Evolutionary conservation across 1,284 basidiomycete species (phyloP).

Genomic region (Phellinidium pouzarii): DNA sequence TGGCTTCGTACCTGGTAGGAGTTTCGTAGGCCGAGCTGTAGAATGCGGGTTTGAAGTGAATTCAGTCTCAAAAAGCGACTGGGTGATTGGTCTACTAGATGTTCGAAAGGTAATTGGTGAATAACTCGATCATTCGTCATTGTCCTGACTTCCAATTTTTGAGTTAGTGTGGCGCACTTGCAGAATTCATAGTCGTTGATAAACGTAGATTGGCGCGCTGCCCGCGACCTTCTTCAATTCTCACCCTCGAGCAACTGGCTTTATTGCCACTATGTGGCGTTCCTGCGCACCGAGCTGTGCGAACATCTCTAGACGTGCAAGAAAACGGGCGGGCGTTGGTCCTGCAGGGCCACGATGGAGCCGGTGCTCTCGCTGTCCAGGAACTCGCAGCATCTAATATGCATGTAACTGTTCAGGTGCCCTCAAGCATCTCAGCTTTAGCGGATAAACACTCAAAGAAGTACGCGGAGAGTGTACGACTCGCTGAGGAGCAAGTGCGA

Average conservation of each 20-base stretch:
- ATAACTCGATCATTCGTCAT: constrained; percentile 15
- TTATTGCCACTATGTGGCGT: constrained; percentile 72
- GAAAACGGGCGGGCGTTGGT: constrained; percentile 46
- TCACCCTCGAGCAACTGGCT: constrained; percentile 73
- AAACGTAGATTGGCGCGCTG: constrained; percentile 69
- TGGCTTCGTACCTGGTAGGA: constrained; percentile 78
- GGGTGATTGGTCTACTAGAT: constrained; percentile 75
- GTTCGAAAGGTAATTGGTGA: constrained; percentile 58
- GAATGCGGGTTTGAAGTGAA: constrained; percentile 77
- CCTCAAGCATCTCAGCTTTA: constrained; percentile 17
- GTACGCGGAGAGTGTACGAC: constrained; percentile 22
- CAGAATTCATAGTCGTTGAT: constrained; percentile 79
- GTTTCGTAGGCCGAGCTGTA: constrained; percentile 74
- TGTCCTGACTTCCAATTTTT: constrained; percentile 10
- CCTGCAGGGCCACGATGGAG: constrained; percentile 69
- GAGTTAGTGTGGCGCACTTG: constrained; percentile 69
- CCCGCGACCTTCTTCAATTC: constrained; percentile 40
- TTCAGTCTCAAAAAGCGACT: constrained; percentile 64
- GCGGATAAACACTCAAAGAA: constrained; percentile 10
- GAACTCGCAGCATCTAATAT: constrained; percentile 60
- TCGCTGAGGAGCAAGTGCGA: constrained; percentile 48
- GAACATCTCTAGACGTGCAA: constrained; percentile 37
- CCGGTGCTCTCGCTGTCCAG: constrained; percentile 70
- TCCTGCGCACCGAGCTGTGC: constrained; percentile 70
- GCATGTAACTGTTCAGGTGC: constrained; percentile 64